Conservation (phyloP, 352 stramenopile genomes). For the Phytopythium vexans region DNA sequence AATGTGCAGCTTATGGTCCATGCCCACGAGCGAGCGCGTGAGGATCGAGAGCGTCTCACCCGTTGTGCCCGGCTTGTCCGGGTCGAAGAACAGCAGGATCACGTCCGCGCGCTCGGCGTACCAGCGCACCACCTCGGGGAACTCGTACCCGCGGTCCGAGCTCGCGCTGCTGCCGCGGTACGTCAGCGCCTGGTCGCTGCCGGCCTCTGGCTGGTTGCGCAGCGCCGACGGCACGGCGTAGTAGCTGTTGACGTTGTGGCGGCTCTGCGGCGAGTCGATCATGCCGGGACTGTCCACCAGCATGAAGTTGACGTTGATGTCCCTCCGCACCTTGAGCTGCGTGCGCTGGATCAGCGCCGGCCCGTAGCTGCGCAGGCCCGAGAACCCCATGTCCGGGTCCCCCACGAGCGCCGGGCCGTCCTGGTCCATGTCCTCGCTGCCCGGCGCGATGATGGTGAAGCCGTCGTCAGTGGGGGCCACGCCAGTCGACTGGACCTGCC, state of each 20-base stretch:
- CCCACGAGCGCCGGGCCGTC: slow-evolving; percentile 94
- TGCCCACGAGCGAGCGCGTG: slow-evolving; percentile 94
- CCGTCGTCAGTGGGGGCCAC: slow-evolving; percentile 99
- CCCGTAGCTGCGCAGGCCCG: slow-evolving; percentile 93
- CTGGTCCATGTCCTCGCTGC: slow-evolving; percentile 94
- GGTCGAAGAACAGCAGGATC: slow-evolving; percentile 99
- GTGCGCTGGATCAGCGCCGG: slow-evolving; percentile 98
- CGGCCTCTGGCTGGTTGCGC: slow-evolving; percentile 13
- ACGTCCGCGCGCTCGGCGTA: slow-evolving; percentile 98
- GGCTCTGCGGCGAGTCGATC: slow-evolving; percentile 96
- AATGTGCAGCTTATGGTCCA: slow-evolving; percentile 99
- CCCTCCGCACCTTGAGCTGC: slow-evolving; percentile 96
- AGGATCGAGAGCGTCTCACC: slow-evolving; percentile 98
- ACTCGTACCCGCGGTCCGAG: slow-evolving; percentile 96
- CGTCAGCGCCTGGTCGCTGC: slow-evolving; percentile 14
- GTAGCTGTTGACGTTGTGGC: slow-evolving; percentile 54
- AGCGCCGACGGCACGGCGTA: slow-evolving; percentile 32
- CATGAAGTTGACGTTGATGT: slow-evolving; percentile 96
- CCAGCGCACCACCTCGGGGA: slow-evolving; percentile 96
- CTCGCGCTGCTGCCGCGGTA: slow-evolving; percentile 42
- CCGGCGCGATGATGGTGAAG: slow-evolving; percentile 99
- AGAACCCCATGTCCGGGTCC: slow-evolving; percentile 98
- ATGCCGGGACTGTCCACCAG: slow-evolving; percentile 99
- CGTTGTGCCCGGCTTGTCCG: slow-evolving; percentile 99
- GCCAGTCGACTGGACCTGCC: slow-evolving; percentile 96